phyloP scores from a whole-genome alignment of 441 rosid species.

The Croton laevigatus region DNA sequence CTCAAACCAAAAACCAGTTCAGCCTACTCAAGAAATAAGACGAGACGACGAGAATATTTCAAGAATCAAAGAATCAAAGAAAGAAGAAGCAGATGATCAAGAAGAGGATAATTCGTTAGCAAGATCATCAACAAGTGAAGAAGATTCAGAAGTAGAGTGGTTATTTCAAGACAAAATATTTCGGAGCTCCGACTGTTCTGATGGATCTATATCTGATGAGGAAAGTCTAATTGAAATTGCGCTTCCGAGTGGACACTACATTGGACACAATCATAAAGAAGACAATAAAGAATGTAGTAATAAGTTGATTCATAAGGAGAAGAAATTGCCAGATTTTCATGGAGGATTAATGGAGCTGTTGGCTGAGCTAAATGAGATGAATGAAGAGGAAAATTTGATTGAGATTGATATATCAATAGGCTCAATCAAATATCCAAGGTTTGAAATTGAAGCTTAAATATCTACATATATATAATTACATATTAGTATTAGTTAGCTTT shows the following conservation, averaged over 20 bases:
- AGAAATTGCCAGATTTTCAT: slow-evolving; percentile 34
- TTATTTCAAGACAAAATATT: slow-evolving; percentile 31
- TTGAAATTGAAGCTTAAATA: slow-evolving; percentile 57
- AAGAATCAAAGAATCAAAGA: slow-evolving; percentile 3
- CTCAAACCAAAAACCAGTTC: slow-evolving; percentile 29
- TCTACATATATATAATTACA: neutral
- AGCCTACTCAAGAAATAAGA: slow-evolving; percentile 2
- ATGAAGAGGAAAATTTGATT: slow-evolving; percentile 83
- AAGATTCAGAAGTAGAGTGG: slow-evolving; percentile 59
- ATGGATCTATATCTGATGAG: slow-evolving; percentile 72
- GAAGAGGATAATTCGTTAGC: neutral
- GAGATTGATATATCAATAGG: slow-evolving; percentile 92
- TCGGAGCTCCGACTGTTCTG: slow-evolving; percentile 42
- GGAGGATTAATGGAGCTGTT: slow-evolving; percentile 37
- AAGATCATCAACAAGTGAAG: slow-evolving; percentile 43
- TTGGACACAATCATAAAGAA: slow-evolving; percentile 29
- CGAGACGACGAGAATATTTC: slow-evolving; percentile 3
- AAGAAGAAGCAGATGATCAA: slow-evolving; percentile 7
- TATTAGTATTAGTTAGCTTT: neutral
- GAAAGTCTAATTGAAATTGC: slow-evolving; percentile 84
- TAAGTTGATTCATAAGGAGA: slow-evolving; percentile 22
- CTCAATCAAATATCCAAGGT: slow-evolving; percentile 77
- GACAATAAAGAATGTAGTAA: slow-evolving; percentile 14
- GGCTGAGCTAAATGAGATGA: slow-evolving; percentile 52
- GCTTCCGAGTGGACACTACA: slow-evolving; percentile 64